Conservation (phyloP, 805 yeast species). For the Huiozyma naganishii region DNA sequence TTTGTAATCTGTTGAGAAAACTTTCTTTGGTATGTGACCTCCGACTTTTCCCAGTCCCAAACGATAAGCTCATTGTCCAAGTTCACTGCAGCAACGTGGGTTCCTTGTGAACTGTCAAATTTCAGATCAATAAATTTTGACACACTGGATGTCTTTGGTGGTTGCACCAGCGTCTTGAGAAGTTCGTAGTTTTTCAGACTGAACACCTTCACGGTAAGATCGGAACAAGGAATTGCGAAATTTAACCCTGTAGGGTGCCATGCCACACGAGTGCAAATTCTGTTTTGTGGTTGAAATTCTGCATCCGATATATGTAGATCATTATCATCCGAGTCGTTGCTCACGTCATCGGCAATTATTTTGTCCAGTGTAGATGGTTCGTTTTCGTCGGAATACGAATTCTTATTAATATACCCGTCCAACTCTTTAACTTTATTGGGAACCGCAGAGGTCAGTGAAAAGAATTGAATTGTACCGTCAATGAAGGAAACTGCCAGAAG, state of each 20-base stretch:
- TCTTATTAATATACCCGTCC: conserved; percentile 28
- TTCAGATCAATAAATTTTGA: conserved; percentile 38
- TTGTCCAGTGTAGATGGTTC: conserved; percentile 16
- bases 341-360: conserved; percentile 3
- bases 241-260: conserved; percentile 66
- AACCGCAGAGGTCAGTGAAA: conserved; percentile 38
- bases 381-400: conserved; percentile 16
- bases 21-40: conserved; percentile 25
- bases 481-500: conserved; percentile 46
- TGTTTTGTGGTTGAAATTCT: conserved; percentile 28
- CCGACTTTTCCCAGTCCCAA: conserved; percentile 40
- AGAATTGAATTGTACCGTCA: conserved; percentile 48
- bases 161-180: conserved; percentile 14
- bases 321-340: conserved; percentile 14
- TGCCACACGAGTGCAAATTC: conserved; percentile 42
- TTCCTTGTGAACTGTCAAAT: conserved; percentile 50
- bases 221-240: conserved; percentile 56
- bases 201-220: conserved; percentile 37
- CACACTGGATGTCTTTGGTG: conserved; percentile 4
- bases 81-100: conserved; percentile 48
- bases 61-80: conserved; percentile 41
- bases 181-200: conserved; percentile 20
- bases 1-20: conserved; percentile 22
- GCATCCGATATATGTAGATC: conserved; percentile 34
- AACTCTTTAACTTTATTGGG: conserved; percentile 43